Percentiles rank a stretch among this genome's conserved stretches.
These are phyloP conservation scores for Darksidea phi DNA, from an alignment of 495 filamentous ascomycete species.

Conservation along the genomic window DNA sequence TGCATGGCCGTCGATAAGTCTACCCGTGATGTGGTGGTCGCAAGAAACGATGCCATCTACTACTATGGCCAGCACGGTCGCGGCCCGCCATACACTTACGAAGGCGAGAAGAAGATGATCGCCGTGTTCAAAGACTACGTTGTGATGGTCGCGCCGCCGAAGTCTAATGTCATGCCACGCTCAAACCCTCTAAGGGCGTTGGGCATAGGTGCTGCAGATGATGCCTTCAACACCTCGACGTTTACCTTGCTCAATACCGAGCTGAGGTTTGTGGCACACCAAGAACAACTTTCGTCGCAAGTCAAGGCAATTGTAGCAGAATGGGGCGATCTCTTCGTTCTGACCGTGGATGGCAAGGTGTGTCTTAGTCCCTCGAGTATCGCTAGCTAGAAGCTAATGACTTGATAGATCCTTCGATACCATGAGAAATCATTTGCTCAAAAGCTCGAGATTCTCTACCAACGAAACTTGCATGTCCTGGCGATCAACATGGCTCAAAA, in stretches of 20 bases:
- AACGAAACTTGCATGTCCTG: constrained; percentile 85
- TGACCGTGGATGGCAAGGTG: constrained; percentile 89
- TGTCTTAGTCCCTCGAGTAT: constrained; percentile 24
- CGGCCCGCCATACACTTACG: constrained; percentile 83
- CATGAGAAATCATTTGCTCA: constrained; percentile 89
- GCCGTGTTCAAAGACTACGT: constrained; percentile 82
- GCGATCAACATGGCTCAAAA: constrained; percentile 95
- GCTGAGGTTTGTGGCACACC: constrained; percentile 85
- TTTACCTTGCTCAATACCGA: constrained; percentile 90
- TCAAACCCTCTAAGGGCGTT: constrained; percentile 60
- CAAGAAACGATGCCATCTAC: constrained; percentile 90
- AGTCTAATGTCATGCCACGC: constrained; percentile 52
- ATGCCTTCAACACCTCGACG: constrained; percentile 74
- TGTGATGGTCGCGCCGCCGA: constrained; percentile 80
- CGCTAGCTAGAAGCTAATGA: neutral
- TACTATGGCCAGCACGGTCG: constrained; percentile 84
- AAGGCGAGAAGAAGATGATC: constrained; percentile 82
- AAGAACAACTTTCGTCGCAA: constrained; percentile 74
- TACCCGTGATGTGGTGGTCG: constrained; percentile 83
- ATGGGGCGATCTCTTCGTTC: constrained; percentile 86
- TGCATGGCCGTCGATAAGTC: constrained; percentile 86
- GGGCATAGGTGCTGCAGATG: constrained; percentile 60
- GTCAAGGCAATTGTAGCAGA: constrained; percentile 78
- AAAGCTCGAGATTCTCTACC: constrained; percentile 89
- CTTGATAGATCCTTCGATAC: constrained; percentile 72